These are phyloP conservation scores for Lepraria neglecta DNA, from an alignment of 495 filamentous ascomycete species.

Conservation along the genomic window DNA sequence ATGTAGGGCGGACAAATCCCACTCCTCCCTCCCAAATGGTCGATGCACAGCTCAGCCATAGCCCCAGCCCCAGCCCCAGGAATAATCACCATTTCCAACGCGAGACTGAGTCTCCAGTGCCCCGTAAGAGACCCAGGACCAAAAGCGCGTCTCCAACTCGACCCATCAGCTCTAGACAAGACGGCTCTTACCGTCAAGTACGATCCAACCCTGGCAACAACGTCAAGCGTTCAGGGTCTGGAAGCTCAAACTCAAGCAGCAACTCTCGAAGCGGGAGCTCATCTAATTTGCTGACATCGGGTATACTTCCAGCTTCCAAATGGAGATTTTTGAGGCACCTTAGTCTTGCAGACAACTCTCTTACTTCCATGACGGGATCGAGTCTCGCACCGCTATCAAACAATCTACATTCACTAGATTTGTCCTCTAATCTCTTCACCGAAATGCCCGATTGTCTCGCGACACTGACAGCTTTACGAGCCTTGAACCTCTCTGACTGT, in stretches of 20 bases:
- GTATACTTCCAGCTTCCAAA: conserved; percentile 70
- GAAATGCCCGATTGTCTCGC: conserved; percentile 87
- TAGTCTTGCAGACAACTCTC: conserved; percentile 81
- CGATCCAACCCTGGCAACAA: conserved; percentile 63
- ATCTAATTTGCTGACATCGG: conserved; percentile 60
- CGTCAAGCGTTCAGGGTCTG: conserved; percentile 85
- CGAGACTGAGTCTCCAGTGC: conserved; percentile 43
- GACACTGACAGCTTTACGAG: conserved; percentile 70
- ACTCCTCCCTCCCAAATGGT: conserved; percentile 61
- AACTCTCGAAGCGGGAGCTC: conserved; percentile 64
- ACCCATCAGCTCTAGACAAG: conserved; percentile 60
- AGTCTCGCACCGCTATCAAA: conserved; percentile 77
- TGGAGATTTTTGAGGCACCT: conserved; percentile 92
- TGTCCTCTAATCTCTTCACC: conserved; percentile 84
- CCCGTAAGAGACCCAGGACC: conserved; percentile 48
- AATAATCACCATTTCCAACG: conserved; percentile 45
- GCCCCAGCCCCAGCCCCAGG: conserved; percentile 36
- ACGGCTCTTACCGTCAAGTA: conserved; percentile 53
- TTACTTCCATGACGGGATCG: conserved; percentile 67
- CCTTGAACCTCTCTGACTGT: conserved; percentile 88
- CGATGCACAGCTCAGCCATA: conserved; percentile 41
- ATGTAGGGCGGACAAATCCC: conserved; percentile 52
- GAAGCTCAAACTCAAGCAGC: conserved; percentile 85
- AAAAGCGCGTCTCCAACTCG: conserved; percentile 74
- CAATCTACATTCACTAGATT: conserved; percentile 80